Evolutionary conservation across 2,329 filamentous ascomycete species (phyloP).

Genomic region (Acrocalymma vagum): DNA sequence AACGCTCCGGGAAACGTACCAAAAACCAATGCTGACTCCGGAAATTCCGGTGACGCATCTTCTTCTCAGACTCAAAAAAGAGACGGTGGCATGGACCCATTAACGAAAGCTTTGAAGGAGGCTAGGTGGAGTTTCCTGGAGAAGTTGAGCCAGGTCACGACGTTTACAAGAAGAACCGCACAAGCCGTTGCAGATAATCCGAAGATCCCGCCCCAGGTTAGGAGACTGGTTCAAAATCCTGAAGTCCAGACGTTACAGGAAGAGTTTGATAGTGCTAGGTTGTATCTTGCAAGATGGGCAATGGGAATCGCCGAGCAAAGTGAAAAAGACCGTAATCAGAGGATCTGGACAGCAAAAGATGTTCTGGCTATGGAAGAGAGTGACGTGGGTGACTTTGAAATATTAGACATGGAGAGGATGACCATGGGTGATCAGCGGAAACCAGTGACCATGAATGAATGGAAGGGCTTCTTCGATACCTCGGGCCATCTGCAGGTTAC

Average conservation of each 20-base stretch:
- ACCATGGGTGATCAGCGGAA: conserved; percentile 80
- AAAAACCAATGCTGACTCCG: conserved; percentile 43
- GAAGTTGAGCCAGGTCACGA: conserved; percentile 96
- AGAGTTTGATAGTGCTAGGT: conserved; percentile 93
- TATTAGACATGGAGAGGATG: conserved; percentile 81
- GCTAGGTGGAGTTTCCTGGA: conserved; percentile 96
- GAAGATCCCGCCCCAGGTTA: conserved; percentile 86
- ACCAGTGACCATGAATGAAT: conserved; percentile 82
- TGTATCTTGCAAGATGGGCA: conserved; percentile 96
- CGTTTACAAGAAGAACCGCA: conserved; percentile 89
- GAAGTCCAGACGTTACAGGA: conserved; percentile 96
- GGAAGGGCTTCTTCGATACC: conserved; percentile 88
- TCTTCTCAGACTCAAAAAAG: conserved; percentile 45
- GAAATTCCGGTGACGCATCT: conserved; percentile 30
- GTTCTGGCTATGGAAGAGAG: conserved; percentile 94
- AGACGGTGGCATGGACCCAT: conserved; percentile 87
- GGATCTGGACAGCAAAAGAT: conserved; percentile 93
- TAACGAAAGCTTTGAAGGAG: conserved; percentile 93
- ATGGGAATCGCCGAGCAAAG: conserved; percentile 99
- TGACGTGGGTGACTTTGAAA: conserved; percentile 93
- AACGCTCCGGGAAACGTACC: conserved; percentile 59
- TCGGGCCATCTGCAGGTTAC: conserved; percentile 82
- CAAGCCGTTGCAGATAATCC: conserved; percentile 93
- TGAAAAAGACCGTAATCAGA: conserved; percentile 82
- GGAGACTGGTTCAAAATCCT: conserved; percentile 84